Percentiles rank a stretch among this genome's conserved stretches.
phyloP scores from a whole-genome alignment of 140 eudicot species.

The Oenanthe javanica region DNA sequence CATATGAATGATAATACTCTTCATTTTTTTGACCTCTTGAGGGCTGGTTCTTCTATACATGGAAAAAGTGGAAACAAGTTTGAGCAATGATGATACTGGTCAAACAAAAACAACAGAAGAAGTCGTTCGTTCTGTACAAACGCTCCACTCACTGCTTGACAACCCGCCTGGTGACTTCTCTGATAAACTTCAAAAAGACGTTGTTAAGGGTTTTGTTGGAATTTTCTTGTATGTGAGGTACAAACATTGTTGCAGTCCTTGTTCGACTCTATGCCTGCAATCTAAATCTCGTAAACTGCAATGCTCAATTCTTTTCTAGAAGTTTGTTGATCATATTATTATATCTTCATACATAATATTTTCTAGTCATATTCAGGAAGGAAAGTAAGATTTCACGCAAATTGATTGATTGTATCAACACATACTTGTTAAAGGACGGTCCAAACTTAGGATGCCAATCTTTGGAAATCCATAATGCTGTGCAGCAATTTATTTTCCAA shows the following conservation, averaged over 20 bases:
- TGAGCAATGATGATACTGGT: slow-evolving; percentile 33
- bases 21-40: slow-evolving; percentile 21
- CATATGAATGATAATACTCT: not conserved
- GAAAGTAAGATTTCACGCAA: slow-evolving; percentile 72
- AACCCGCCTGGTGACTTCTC: slow-evolving; percentile 91
- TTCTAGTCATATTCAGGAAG: slow-evolving; percentile 41
- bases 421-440: slow-evolving; percentile 77
- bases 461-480: slow-evolving; percentile 76
- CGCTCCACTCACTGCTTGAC: slow-evolving; percentile 85
- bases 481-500: slow-evolving; percentile 54
- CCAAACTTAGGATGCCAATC: slow-evolving; percentile 70
- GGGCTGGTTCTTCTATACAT: slow-evolving; percentile 78
- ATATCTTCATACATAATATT: not conserved
- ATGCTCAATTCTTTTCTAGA: not conserved
- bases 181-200: slow-evolving; percentile 56
- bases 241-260: not conserved
- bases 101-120: slow-evolving; percentile 71
- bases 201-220: slow-evolving; percentile 55
- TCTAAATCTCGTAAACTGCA: not conserved
- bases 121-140: slow-evolving; percentile 58
- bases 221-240: slow-evolving; percentile 66
- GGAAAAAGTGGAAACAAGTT: slow-evolving; percentile 63
- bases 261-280: slow-evolving; percentile 4
- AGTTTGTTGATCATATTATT: not conserved
- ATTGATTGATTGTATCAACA: slow-evolving; percentile 74